Evolutionary conservation across 2,329 filamentous ascomycete species (phyloP).

Genomic region (Neofusicoccum umdonicola): DNA sequence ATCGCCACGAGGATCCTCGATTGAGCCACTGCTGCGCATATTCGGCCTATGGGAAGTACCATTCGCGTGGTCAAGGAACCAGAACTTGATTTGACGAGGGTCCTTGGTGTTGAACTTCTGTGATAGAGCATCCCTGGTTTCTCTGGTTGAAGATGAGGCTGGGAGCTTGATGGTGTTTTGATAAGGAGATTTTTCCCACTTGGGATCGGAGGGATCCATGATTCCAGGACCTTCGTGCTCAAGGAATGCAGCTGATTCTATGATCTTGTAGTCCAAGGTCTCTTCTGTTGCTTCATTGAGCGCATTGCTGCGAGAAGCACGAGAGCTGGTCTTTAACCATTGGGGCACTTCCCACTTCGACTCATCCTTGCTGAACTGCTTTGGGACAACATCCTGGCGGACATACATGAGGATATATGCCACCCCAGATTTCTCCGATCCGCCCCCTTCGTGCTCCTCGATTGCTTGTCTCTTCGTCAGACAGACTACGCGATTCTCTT

Average conservation of each 20-base stretch:
- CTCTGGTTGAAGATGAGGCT: conserved; percentile 4
- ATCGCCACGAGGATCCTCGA: conserved; percentile 31
- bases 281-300: conserved; percentile 2
- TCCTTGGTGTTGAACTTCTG: conserved; percentile 30
- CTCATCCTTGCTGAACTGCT: conserved; percentile 42
- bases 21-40: conserved; percentile 31
- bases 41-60: conserved; percentile 31
- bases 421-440: conserved; percentile 34
- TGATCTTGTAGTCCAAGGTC: conserved; percentile 29
- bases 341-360: conserved; percentile 47
- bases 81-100: conserved; percentile 40
- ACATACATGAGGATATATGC: conserved; percentile 59
- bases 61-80: conserved; percentile 35
- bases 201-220: conserved; percentile 33
- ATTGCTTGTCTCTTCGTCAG: conserved; percentile 57
- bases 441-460: conserved; percentile 48
- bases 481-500: conserved; percentile 56
- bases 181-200: conserved; percentile 20
- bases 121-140: neutral
- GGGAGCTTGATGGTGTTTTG: neutral
- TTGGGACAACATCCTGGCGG: conserved; percentile 46
- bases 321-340: conserved; percentile 30
- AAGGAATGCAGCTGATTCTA: conserved; percentile 34
- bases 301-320: conserved; percentile 16
- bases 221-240: conserved; percentile 37